Evolutionary conservation across 257 asterid genomes (phyloP), one percentile per base, ranked within the genome.

Genomic region (Orobanche coerulescens): DNA sequence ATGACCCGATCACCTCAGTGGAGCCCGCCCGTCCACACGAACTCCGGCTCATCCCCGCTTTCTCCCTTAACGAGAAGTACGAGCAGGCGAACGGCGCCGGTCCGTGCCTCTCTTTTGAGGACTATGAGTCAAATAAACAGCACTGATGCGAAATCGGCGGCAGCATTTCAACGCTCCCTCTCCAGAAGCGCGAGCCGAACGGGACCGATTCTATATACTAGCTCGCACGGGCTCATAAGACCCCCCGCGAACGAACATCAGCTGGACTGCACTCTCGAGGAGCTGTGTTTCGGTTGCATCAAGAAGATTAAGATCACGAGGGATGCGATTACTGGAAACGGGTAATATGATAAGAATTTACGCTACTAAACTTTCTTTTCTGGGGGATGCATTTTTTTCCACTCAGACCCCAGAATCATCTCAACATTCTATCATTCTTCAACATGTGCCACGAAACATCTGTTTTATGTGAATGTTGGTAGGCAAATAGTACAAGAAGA

Each of bases 241-340:
- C 94, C 87, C 1, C 78, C 85, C 0, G 62, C 92, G 0, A 71
- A 72, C 72, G 86, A 76, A 63, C 42, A 59, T 69, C 78, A 76
- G 36, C 83, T 89, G 3, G 86, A 89, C 0, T 89, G 97, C 76
- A 80, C 86, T 18, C 85, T 89, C 9, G 92, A 89, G 61, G 95
- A 89, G 72, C 75, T 86, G 28, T 89, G 95, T 51, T 89, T 84
- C 34, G 95, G 95, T 23, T 77, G 91, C 68, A 36, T 76, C 63
- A 86, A 84, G 83, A 79, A 79, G 76, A 78, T 82, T 39, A 70
- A 51, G 58, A 74, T 82, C 71, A 73, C 77, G 15, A 80, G 85
- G 70, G 81, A 80, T 15, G 68, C 79, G 0, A 57, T 81, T 16
- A 71, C 74, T 8, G 76, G 68, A 10, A 51, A 71, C 13, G 92